Evolutionary conservation across 2,329 filamentous ascomycete genomes (phyloP), one percentile per base, ranked within the genome.

Genomic region (Diaporthe longicolla): DNA sequence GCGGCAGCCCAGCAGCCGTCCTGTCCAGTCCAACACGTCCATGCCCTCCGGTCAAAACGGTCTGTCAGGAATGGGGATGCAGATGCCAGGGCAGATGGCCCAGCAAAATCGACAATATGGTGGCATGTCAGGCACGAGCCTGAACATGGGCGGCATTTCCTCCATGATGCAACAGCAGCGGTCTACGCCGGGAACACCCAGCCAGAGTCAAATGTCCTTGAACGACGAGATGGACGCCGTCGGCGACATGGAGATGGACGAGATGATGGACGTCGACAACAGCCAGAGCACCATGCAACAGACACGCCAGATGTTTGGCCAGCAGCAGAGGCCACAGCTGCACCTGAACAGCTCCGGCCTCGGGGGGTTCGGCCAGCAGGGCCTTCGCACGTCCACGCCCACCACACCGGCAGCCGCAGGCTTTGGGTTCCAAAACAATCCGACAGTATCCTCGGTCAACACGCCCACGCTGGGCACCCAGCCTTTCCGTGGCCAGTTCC

Each of bases 171-270:
- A 81, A 11, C 84, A 85, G 74, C 84, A 85, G 75, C 80, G 84
- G 55, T 83, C 85, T 68, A 84, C 87, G 77, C 80, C 68, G 9
- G 73, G 77, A 8, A 73, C 75, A 17, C 61, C 72, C 7, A 75
- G 75, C 40, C 78, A 79, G 35, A 79, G 78, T 40, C 77, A 77
- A 54, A 77, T 78, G 26, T 73, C 78, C 35, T 72, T 86, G 79
- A 84, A 84, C 73, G 86, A 93, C 74, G 93, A 97, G 75, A 91
- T 97, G 87, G 95, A 97, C 80, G 91, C 94, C 24, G 90, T 97
- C 40, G 95, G 95, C 70, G 95, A 97, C 80, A 98, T 98, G 96
- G 96, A 98, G 80, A 94, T 98, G 93, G 96, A 98, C 80, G 95
- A 98, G 5, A 85, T 88, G 69, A 89, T 92, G 89, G 91, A 93